A percentile compares a stretch with the other conserved stretches of the same genome.
phyloP scores from a whole-genome alignment of 31 red algal species.

The Asparagopsis taxiformis region DNA sequence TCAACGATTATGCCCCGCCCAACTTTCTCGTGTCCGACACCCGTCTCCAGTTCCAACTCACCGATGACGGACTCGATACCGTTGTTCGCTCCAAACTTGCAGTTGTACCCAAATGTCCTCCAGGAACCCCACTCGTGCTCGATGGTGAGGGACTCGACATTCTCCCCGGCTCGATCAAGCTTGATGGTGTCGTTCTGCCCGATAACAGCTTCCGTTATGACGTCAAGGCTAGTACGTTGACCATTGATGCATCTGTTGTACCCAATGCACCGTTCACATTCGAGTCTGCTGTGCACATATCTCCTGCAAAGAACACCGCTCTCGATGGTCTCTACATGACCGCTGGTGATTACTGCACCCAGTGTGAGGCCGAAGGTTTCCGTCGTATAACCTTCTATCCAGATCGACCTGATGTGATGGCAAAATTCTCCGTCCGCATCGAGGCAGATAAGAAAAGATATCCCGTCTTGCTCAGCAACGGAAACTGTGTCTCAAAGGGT shows the following conservation, averaged over 20 bases:
- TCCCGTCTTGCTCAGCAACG: too few species aligned
- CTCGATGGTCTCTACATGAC: too few species aligned
- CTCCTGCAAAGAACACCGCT: too few species aligned
- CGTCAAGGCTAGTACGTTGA: slow-evolving; percentile 4
- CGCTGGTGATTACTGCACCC: too few species aligned
- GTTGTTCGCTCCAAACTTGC: slow-evolving; percentile 49
- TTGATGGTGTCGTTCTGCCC: slow-evolving; percentile 49
- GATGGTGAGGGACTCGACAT: slow-evolving; percentile 70
- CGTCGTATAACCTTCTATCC: too few species aligned
- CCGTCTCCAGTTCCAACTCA: slow-evolving; percentile 72
- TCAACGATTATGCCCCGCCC: slow-evolving; percentile 84
- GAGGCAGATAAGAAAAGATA: too few species aligned
- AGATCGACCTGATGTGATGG: too few species aligned
- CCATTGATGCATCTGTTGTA: slow-evolving; percentile 21
- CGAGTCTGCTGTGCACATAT: too few species aligned
- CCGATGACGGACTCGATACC: slow-evolving; percentile 72
- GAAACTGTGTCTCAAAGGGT: too few species aligned
- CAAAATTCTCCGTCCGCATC: too few species aligned
- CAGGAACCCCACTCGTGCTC: slow-evolving; percentile 45
- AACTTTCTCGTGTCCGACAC: slow-evolving; percentile 62
- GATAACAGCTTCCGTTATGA: slow-evolving; percentile 31
- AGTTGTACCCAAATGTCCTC: slow-evolving; percentile 42
- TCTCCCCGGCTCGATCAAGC: slow-evolving; percentile 50
- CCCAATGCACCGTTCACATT: slow-evolving; percentile 41
- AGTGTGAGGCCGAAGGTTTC: too few species aligned